These are phyloP conservation scores for Pinus taeda DNA, from an alignment of 75 land plant species.

Conservation along the genomic window DNA sequence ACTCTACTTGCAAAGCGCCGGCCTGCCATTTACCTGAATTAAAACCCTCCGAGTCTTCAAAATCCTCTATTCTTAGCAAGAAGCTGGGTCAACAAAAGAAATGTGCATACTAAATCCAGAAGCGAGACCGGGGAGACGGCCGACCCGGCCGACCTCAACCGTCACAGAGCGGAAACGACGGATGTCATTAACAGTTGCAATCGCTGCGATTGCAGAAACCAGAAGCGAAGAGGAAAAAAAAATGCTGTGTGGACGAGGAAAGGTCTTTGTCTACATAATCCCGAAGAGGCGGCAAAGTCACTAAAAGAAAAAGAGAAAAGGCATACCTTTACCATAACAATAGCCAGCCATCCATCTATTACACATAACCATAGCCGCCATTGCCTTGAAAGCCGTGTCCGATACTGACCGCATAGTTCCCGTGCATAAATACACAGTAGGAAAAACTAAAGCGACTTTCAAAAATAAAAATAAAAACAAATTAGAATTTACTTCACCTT, in stretches of 20 bases:
- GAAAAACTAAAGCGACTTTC: not conserved
- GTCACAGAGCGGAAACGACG: not conserved
- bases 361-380: constrained; percentile 12
- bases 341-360: constrained; percentile 11
- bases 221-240: not conserved
- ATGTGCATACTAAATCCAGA: no score
- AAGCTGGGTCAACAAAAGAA: not conserved
- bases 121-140: not conserved
- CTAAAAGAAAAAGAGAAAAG: constrained; percentile 4
- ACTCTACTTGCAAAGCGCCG: not conserved
- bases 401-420: constrained; percentile 10
- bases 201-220: not conserved
- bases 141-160: not conserved
- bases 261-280: not conserved
- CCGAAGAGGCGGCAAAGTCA: not conserved
- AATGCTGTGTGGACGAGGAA: not conserved
- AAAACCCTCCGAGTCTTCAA: not conserved
- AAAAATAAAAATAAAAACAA: not conserved
- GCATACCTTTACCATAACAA: not conserved
- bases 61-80: not conserved
- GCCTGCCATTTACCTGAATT: not conserved
- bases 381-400: constrained; percentile 11
- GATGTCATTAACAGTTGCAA: not conserved
- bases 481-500: not conserved
- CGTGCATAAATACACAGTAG: no score